A percentile compares a stretch with the other conserved stretches of the same genome.
phyloP scores from a whole-genome alignment of 2,329 filamentous ascomycete species.

The Nothophoma quercina region DNA sequence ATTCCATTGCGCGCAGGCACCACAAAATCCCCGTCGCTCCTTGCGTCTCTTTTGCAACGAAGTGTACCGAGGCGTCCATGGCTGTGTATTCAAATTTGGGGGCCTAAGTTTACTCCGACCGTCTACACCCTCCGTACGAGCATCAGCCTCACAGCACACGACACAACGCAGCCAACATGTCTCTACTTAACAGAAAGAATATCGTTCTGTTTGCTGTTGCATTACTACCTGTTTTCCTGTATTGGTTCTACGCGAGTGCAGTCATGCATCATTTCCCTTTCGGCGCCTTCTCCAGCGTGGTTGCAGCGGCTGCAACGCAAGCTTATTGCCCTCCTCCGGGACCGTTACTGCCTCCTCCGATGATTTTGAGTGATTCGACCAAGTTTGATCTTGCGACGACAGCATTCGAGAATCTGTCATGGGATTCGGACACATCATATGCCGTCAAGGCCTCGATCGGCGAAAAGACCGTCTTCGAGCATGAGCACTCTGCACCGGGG shows the following conservation, averaged over 20 bases:
- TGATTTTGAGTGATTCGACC: constrained; percentile 2
- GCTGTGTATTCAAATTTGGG: constrained; percentile 1
- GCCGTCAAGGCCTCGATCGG: constrained; percentile 34
- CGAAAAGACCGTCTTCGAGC: constrained; percentile 22
- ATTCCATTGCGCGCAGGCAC: neutral
- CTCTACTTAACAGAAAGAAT: neutral
- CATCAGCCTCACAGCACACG: neutral
- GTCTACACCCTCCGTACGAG: neutral
- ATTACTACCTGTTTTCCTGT: neutral
- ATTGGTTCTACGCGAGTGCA: constrained; percentile 8
- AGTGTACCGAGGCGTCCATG: neutral
- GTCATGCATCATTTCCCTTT: neutral
- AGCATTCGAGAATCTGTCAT: constrained; percentile 10
- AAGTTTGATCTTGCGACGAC: constrained; percentile 12
- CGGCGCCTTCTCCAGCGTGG: neutral
- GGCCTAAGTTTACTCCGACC: constrained; percentile 3
- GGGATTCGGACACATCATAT: constrained; percentile 27
- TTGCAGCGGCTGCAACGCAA: neutral
- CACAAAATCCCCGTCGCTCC: neutral
- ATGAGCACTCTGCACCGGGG: constrained; percentile 24
- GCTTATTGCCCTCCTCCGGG: constrained; percentile 35
- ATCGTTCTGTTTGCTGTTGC: neutral
- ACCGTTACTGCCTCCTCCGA: constrained; percentile 29
- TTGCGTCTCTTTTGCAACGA: neutral
- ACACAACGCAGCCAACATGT: neutral